Evolutionary conservation across 345 rosid genomes (phyloP), one percentile per base, ranked within the genome.

Genomic region (Cardamine occulta): DNA sequence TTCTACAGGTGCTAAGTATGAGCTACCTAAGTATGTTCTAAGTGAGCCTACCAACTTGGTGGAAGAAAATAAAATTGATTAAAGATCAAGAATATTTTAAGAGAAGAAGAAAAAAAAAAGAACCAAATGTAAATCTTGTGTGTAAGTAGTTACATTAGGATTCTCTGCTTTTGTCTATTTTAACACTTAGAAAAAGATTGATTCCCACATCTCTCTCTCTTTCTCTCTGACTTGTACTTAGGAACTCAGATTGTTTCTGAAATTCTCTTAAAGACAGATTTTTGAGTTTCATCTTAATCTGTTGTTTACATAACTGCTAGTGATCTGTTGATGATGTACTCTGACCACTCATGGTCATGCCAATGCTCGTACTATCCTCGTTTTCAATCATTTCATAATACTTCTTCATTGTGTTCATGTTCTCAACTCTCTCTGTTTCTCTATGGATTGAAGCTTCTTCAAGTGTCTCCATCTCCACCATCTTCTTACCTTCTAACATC

Each of bases 11-110:
- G 93, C 96, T 55, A 95, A 89, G 74, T 95, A 95, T 79, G 97
- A 95, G 74, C 86, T 89, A 14, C 99, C 99, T 28, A 95, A 88
- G 85, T 90, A 92, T 76, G 97, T 90, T 44, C 76, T 92, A 82
- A 89, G 97, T 53, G 97, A 92, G 80, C 99, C 97, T 10, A 86
- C 93, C 78, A 95, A 95, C 84, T 77, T 95, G 82, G 87, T 90
- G 74, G 82, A 73, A 19, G 93, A 88, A 18, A 79, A 71, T 47
- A 88, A 18, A 79, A 71, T 47, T 85, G 79, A 83, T 72, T 17
- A 1, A 64, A 77, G 65, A 49, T 29, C 28, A 72, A 21, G 75
- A 67, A 72, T 31, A 74, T 54, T 61, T 19, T 65, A 68, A 61
- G 31, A 52, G 55, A 13, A 66, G 1, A 58, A n/a, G 10, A 24